Conservation (phyloP, 495 filamentous ascomycete genomes). For the Staphylotrichum tortipilum region DNA sequence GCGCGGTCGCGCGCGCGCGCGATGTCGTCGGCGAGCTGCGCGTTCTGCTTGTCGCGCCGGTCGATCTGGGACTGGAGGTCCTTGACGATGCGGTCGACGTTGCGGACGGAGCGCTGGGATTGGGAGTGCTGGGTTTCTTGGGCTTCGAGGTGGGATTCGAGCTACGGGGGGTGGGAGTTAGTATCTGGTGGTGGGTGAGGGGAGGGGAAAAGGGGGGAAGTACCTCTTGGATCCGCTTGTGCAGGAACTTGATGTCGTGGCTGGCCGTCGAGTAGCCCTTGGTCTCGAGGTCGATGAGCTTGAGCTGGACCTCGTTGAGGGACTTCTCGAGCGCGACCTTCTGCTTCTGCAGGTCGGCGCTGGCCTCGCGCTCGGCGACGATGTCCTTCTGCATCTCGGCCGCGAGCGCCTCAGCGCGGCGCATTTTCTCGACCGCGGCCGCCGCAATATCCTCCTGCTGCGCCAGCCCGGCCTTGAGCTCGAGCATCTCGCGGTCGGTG, state of each 20-base stretch:
- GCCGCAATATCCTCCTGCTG: constrained; percentile 90
- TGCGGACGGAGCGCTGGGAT: constrained; percentile 78
- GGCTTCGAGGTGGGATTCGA: constrained; percentile 83
- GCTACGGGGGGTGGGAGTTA: constrained; percentile 41
- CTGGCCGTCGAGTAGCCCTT: constrained; percentile 92
- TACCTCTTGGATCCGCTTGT: constrained; percentile 94
- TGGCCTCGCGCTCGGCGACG: constrained; percentile 76
- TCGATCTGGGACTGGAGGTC: constrained; percentile 91
- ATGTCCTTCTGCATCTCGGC: constrained; percentile 93
- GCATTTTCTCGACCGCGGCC: constrained; percentile 95
- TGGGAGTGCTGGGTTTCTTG: constrained; percentile 69
- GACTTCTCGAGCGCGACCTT: constrained; percentile 85
- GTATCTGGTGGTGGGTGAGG: constrained; percentile 12
- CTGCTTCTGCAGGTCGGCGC: constrained; percentile 78
- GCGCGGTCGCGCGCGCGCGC: constrained; percentile 77
- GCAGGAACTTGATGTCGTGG: constrained; percentile 90
- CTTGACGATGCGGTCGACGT: constrained; percentile 88
- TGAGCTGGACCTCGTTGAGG: constrained; percentile 83
- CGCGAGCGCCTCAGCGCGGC: constrained; percentile 82
- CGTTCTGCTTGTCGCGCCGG: constrained; percentile 75
- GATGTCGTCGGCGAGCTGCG: constrained; percentile 73
- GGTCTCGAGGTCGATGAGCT: constrained; percentile 87
- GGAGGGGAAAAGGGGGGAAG: constrained; percentile 19
- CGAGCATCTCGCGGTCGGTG: constrained; percentile 80
- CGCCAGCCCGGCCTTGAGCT: constrained; percentile 81